Evolutionary conservation across 257 asterid species (phyloP).

Genomic region (Forsythia suspensa): DNA sequence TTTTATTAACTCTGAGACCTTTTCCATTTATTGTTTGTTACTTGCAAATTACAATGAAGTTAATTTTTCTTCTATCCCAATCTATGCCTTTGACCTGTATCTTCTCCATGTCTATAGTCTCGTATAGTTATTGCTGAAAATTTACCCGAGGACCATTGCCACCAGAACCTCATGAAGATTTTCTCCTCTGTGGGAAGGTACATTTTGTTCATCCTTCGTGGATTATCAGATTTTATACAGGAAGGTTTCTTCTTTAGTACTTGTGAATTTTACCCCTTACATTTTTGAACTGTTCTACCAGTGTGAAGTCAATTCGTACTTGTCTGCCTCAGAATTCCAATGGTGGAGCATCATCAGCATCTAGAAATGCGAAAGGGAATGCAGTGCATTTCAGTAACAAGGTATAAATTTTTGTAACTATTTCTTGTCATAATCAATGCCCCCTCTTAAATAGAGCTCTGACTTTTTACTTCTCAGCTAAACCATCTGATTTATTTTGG

Average conservation of each 20-base stretch:
- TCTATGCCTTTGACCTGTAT: conserved; percentile 7
- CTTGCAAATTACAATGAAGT: not conserved
- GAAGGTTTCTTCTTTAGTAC: conserved; percentile 2
- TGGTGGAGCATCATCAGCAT: conserved; percentile 49
- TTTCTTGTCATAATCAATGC: not conserved
- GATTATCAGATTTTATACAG: not conserved
- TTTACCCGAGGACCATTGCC: conserved; percentile 89
- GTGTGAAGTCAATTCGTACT: conserved; percentile 89
- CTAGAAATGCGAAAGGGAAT: conserved; percentile 68
- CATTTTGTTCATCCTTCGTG: conserved; percentile 15
- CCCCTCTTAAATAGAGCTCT: conserved; percentile 1
- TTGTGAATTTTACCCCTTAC: conserved; percentile 1
- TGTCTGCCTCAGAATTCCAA: conserved; percentile 71
- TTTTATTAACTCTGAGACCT: not conserved
- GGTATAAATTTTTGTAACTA: conserved; percentile 42
- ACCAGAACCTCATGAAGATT: conserved; percentile 86
- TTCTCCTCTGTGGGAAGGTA: conserved; percentile 90
- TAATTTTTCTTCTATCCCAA: conserved; percentile 10
- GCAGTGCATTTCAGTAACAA: conserved; percentile 56
- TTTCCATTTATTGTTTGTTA: not conserved
- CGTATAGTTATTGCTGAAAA: conserved; percentile 85
- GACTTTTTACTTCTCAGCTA: conserved; percentile 14
- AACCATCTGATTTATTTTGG: conserved; percentile 2
- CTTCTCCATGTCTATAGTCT: conserved; percentile 45
- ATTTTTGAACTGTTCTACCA: conserved; percentile 33